phyloP scores from a whole-genome alignment of 768 basidiomycete genomes.

The Kwoniella sp. region DNA sequence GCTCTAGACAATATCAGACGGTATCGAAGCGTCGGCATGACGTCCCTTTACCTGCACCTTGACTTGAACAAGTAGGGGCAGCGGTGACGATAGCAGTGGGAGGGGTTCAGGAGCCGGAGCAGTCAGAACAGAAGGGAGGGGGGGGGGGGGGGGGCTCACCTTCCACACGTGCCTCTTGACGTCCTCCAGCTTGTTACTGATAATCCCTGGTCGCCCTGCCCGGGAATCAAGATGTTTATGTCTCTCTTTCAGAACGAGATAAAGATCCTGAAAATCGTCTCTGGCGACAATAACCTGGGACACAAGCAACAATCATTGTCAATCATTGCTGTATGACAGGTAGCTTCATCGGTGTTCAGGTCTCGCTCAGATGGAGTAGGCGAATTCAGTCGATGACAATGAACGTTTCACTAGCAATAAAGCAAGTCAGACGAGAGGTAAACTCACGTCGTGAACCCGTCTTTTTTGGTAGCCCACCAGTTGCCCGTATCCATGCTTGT shows the following conservation, averaged over 20 bases:
- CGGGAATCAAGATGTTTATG: slow-evolving; percentile 67
- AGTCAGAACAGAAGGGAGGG: no score
- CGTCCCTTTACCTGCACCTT: no score
- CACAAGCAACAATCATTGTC: neutral
- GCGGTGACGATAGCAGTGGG: no score
- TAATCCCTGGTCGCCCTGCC: slow-evolving; percentile 32
- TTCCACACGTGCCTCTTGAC: slow-evolving; percentile 55
- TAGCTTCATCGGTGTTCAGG: no score
- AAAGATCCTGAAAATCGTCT: slow-evolving; percentile 85
- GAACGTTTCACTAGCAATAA: no score
- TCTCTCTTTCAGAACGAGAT: slow-evolving; percentile 79
- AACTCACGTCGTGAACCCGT: slow-evolving; percentile 70
- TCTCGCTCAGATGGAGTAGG: no score
- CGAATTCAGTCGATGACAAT: no score
- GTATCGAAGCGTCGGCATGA: neutral
- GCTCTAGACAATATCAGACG: neutral
- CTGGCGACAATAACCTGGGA: slow-evolving; percentile 65
- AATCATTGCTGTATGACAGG: no score
- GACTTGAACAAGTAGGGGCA: no score
- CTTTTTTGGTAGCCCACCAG: slow-evolving; percentile 83
- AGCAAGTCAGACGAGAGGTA: neutral
- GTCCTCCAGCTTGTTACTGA: slow-evolving; percentile 48
- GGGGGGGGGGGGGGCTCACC: no score
- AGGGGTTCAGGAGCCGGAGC: no score
- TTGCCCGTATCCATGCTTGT: slow-evolving; percentile 86